Evolutionary conservation across 2,329 filamentous ascomycete genomes (phyloP).

Genomic region (Sporothrix brunneoviolacea): DNA sequence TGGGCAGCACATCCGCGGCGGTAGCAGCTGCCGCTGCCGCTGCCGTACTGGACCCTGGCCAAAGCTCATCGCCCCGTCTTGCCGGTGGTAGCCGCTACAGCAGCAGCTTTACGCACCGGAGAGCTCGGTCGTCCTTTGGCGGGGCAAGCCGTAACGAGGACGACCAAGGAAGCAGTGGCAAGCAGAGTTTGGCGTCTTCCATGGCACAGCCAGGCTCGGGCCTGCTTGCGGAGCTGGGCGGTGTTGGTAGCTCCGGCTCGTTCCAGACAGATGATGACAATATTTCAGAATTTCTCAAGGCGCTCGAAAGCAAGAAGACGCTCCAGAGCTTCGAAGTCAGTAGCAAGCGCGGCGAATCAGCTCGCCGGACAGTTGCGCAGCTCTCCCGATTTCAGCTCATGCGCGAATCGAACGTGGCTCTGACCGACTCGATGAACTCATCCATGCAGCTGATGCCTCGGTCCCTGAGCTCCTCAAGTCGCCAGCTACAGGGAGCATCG

Average conservation of each 20-base stretch:
- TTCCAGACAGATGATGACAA: slow-evolving; percentile 78
- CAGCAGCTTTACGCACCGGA: slow-evolving; percentile 87
- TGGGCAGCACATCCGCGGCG: slow-evolving; percentile 11
- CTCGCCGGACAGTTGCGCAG: slow-evolving; percentile 70
- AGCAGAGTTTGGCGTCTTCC: slow-evolving; percentile 66
- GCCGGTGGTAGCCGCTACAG: slow-evolving; percentile 72
- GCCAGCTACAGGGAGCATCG: slow-evolving; percentile 51
- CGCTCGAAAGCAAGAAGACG: slow-evolving; percentile 84
- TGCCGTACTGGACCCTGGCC: slow-evolving; percentile 45
- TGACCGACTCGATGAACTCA: slow-evolving; percentile 90
- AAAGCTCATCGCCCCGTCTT: slow-evolving; percentile 67
- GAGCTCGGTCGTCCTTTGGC: slow-evolving; percentile 69
- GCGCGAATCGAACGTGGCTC: slow-evolving; percentile 78
- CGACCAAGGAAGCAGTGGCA: slow-evolving; percentile 73
- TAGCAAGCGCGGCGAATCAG: slow-evolving; percentile 61
- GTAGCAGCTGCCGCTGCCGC: neutral
- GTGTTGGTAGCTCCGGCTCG: slow-evolving; percentile 55
- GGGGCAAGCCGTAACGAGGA: slow-evolving; percentile 64
- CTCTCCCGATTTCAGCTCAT: slow-evolving; percentile 81
- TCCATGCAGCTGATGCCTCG: slow-evolving; percentile 78
- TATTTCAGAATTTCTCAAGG: slow-evolving; percentile 86
- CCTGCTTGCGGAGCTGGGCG: slow-evolving; percentile 62
- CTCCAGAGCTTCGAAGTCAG: slow-evolving; percentile 67
- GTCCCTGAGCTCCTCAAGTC: slow-evolving; percentile 67
- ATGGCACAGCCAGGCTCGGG: slow-evolving; percentile 69